phyloP scores from a whole-genome alignment of 352 stramenopile species.

The Globisporangium mamillatum region DNA sequence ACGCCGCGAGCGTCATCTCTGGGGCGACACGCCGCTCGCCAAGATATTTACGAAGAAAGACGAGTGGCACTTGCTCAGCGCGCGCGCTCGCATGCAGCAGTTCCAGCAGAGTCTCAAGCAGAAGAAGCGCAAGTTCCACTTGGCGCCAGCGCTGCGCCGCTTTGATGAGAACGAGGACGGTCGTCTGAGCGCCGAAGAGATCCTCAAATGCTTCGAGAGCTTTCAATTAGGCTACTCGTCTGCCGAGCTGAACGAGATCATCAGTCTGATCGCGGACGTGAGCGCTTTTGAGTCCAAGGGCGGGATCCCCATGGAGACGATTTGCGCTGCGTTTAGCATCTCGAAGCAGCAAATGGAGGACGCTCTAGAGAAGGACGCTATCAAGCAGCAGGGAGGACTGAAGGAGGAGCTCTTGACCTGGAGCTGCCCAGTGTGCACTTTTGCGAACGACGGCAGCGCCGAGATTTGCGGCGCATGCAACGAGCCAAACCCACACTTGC shows the following conservation, averaged over 20 bases:
- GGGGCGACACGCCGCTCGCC: constrained; percentile 93
- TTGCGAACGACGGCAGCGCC: constrained; percentile 49
- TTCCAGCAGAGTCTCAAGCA: constrained; percentile 77
- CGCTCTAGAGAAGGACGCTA: constrained; percentile 47
- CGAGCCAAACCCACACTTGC: constrained; percentile 52
- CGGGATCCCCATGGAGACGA: constrained; percentile 60
- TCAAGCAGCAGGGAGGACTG: constrained; percentile 19
- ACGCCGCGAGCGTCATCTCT: constrained; percentile 93
- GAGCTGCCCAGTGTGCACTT: constrained; percentile 79
- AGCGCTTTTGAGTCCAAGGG: constrained; percentile 37
- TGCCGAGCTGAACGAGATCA: constrained; percentile 82
- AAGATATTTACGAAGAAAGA: constrained; percentile 97
- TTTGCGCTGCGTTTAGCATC: constrained; percentile 71
- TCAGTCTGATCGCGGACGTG: constrained; percentile 66
- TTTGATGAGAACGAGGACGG: constrained; percentile 77
- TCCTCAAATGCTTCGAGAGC: constrained; percentile 83
- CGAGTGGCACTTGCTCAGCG: constrained; percentile 93
- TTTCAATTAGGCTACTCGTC: constrained; percentile 84
- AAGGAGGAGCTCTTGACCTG: constrained; percentile 29
- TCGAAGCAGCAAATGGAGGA: constrained; percentile 47
- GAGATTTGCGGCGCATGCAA: constrained; percentile 55
- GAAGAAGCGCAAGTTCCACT: constrained; percentile 51
- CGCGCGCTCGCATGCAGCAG: constrained; percentile 78
- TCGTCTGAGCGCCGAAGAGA: constrained; percentile 59
- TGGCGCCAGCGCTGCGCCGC: constrained; percentile 55